Conservation (phyloP, 2,329 filamentous ascomycete species). For the Pseudopithomyces chartarum region DNA sequence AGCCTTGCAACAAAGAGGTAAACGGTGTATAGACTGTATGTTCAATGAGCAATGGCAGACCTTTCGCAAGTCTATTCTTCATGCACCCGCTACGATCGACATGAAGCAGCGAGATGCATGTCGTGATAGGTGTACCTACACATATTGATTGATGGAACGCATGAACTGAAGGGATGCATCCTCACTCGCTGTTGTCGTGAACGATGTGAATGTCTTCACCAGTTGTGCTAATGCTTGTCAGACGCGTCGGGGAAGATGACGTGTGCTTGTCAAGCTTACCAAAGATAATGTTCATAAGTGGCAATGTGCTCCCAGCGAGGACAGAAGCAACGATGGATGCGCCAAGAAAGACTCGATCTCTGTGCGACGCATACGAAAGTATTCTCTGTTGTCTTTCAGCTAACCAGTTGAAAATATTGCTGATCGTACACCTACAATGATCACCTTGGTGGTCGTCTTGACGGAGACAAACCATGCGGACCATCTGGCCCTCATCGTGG, state of each 20-base stretch:
- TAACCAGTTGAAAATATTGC: neutral
- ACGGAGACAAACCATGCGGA: neutral
- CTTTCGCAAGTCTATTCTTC: neutral
- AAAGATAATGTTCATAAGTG: constrained; percentile 64
- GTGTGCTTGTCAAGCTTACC: constrained; percentile 35
- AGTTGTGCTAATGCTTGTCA: constrained; percentile 16
- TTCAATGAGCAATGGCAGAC: neutral
- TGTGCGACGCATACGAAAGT: constrained; percentile 22
- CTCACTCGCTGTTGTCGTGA: constrained; percentile 4
- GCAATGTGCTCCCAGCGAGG: constrained; percentile 41
- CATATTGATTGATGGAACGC: constrained; percentile 23
- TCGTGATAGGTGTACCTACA: constrained; percentile 11
- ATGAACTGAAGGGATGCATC: constrained; percentile 13
- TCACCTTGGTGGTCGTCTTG: neutral
- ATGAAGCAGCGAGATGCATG: too few species aligned
- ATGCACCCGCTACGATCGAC: neutral
- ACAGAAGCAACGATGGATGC: constrained; percentile 23
- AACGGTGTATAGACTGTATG: constrained; percentile 52
- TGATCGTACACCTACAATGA: neutral
- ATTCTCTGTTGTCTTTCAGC: constrained; percentile 21
- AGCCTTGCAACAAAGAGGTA: constrained; percentile 64
- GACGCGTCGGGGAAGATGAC: neutral
- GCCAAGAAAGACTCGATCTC: constrained; percentile 19
- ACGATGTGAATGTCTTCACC: constrained; percentile 18
- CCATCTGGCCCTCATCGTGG: neutral